These are phyloP conservation scores for Delitschia confertaspora DNA, from an alignment of 495 filamentous ascomycete genomes.

Conservation along the genomic window DNA sequence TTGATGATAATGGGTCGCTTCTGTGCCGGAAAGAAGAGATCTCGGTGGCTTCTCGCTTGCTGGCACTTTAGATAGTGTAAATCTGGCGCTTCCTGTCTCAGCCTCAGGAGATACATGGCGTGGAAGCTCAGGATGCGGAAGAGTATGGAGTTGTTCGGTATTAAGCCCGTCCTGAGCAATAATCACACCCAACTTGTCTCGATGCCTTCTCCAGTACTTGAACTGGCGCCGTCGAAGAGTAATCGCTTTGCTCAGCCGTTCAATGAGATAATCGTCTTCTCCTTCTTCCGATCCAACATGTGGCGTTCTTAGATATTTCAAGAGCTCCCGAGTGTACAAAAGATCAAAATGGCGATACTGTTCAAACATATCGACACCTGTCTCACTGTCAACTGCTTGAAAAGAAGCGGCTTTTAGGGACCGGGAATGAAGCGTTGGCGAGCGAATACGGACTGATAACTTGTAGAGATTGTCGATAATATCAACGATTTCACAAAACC, in stretches of 20 bases:
- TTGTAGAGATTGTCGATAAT: slow-evolving; percentile 27
- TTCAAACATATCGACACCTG: slow-evolving; percentile 23
- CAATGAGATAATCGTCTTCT: slow-evolving; percentile 11
- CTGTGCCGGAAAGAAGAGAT: slow-evolving; percentile 23
- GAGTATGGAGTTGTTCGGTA: background rate
- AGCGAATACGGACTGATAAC: slow-evolving; percentile 22
- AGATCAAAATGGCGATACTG: slow-evolving; percentile 21
- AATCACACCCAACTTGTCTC: slow-evolving; percentile 19
- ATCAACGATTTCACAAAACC: slow-evolving; percentile 22
- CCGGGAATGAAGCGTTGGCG: slow-evolving; percentile 18
- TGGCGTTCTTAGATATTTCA: slow-evolving; percentile 5
- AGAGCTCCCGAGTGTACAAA: slow-evolving; percentile 19
- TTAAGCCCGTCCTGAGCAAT: slow-evolving; percentile 2
- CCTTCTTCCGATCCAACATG: background rate
- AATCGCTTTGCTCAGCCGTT: slow-evolving; percentile 19
- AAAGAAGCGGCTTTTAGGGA: slow-evolving; percentile 25
- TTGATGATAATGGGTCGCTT: slow-evolving; percentile 24
- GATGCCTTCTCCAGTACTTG: slow-evolving; percentile 25
- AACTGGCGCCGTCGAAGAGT: slow-evolving; percentile 26
- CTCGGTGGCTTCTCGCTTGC: slow-evolving; percentile 16
- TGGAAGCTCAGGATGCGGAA: slow-evolving; percentile 2
- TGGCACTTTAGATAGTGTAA: background rate
- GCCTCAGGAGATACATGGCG: slow-evolving; percentile 12
- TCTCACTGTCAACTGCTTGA: slow-evolving; percentile 23
- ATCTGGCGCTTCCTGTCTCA: background rate